Evolutionary conservation across 371 early-diverging fungal species (phyloP).

Genomic region (Apophysomyces trapeziformis): DNA sequence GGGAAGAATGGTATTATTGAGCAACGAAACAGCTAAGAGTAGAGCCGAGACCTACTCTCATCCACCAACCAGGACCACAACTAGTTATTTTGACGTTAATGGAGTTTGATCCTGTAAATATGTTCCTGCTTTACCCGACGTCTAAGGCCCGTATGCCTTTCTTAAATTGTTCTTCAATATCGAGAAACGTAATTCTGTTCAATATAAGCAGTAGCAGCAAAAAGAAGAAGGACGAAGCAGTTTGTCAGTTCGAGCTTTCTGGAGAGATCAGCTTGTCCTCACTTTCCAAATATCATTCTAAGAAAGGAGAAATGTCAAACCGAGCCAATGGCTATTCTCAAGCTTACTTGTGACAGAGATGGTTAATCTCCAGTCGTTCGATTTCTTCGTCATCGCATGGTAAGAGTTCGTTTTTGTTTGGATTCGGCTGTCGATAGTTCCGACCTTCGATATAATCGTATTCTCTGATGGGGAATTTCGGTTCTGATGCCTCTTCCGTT

Average conservation of each 20-base stretch:
- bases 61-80: constrained; percentile 46
- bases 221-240: neutral
- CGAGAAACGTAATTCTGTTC: neutral
- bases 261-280: neutral
- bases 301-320: neutral
- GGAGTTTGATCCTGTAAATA: neutral
- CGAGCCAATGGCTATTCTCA: neutral
- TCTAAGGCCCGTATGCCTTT: constrained; percentile 32
- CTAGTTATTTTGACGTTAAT: constrained; percentile 6
- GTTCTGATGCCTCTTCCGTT: constrained; percentile 20
- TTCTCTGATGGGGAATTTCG: constrained; percentile 37
- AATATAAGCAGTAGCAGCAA: neutral
- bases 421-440: constrained; percentile 26
- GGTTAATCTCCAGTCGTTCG: constrained; percentile 43
- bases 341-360: constrained; percentile 33
- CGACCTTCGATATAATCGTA: constrained; percentile 44
- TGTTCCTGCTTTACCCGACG: constrained; percentile 24
- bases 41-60: constrained; percentile 17
- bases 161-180: constrained; percentile 22
- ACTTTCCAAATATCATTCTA: constrained; percentile 20
- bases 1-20: neutral
- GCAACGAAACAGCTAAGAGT: too few relatives aligned
- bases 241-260: neutral
- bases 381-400: constrained; percentile 55
- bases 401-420: constrained; percentile 29